Base-by-base conservation (phyloP, 1,284 basidiomycete genomes). In the Hemileccinum hortonii region DNA sequence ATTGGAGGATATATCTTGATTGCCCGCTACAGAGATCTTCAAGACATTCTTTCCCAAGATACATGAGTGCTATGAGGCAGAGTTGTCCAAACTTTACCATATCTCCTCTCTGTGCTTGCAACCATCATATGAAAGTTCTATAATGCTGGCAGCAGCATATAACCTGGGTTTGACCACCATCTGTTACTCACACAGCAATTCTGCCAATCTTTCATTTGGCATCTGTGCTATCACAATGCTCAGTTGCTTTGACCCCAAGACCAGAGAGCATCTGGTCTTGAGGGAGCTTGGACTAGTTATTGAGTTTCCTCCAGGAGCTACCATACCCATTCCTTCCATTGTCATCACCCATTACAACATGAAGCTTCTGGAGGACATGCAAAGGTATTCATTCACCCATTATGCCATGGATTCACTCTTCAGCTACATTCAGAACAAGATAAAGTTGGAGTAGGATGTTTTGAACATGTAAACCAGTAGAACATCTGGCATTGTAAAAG, bases 241-340 rank as follows among this genome's bases (percentile, higher is more conserved):
- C 0, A 51, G 63, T 0, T 2, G 3, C 4, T 65, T 50, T 15
- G 3, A 54, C 4, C 40, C 48, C 0, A 45, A 29, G 6, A 16
- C 0, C 0, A 51, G 60, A 0, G 56, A 60, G 0, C 62, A 64
- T 19, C 22, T 62, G 0, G 50, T 52, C 0, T 32, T 63, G 0
- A 10, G 29, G 3, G 59, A 61, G n/a, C 32, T 63, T 1, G 10
- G 39, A 0, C 22, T 61, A 0, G 21, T 53, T 0, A 4, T 53
- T 1, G 26, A 51, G 10, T 61, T 63, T 36, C 61, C 58, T 1
- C 53, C 61, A 1, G 60, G 60, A 0, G 36, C 61, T 0, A 63
- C 49, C 0, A 48, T 49, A 0, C 22, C 55, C 0, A 48, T 61
- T 3, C 55, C 53, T 0, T 61, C 58, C 0, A 51, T 49, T 0